A percentile compares a stretch with the other conserved stretches of the same genome.
Conservation (phyloP, 345 rosid species). For the Abelmoschus esculentus region DNA sequence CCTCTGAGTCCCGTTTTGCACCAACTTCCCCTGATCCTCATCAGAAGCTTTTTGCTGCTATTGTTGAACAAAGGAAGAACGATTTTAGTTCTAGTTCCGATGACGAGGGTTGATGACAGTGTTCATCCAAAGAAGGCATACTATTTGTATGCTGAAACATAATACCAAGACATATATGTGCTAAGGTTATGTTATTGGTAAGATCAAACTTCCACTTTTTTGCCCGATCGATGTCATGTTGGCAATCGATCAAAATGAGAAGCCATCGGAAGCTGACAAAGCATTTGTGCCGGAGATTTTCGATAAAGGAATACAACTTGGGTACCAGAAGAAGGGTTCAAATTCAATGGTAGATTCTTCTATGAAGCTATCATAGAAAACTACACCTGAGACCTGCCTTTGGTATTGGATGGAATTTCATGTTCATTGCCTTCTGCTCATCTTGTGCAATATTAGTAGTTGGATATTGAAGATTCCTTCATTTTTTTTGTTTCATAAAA, state of each 20-base stretch:
- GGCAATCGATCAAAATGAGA: background rate
- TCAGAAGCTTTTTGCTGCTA: slow-evolving; percentile 69
- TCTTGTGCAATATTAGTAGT: slow-evolving; percentile 19
- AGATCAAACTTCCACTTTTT: background rate
- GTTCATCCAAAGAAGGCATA: background rate
- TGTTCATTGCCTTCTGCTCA: slow-evolving; percentile 1
- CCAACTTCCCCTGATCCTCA: slow-evolving; percentile 45
- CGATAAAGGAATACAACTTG: background rate
- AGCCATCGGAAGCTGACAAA: background rate
- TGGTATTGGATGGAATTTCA: slow-evolving; percentile 6
- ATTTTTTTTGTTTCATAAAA: background rate
- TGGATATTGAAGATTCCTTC: slow-evolving; percentile 2
- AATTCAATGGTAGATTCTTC: background rate
- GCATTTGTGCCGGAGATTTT: background rate
- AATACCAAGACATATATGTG: background rate
- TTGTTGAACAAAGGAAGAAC: slow-evolving; percentile 46
- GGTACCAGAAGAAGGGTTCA: background rate
- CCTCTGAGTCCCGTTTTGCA: slow-evolving; percentile 32
- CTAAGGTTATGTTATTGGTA: background rate
- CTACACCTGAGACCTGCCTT: background rate
- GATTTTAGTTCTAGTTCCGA: slow-evolving; percentile 54
- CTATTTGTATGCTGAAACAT: background rate
- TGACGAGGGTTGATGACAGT: slow-evolving; percentile 30
- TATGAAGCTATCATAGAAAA: background rate
- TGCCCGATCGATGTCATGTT: background rate